Conservation (phyloP, 1,284 basidiomycete genomes). For the Fomes fomentarius region DNA sequence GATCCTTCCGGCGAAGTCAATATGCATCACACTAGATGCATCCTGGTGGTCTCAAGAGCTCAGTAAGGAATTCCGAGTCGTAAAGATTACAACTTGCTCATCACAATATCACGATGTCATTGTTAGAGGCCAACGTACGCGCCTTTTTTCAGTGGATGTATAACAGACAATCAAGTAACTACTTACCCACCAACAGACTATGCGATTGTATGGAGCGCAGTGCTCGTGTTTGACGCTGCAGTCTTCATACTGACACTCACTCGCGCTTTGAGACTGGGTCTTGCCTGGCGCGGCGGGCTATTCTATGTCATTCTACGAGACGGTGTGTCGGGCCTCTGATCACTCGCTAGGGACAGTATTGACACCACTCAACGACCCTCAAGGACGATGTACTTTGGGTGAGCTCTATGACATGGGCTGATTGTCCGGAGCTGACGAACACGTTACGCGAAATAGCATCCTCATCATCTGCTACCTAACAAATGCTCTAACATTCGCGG, state of each 20-base stretch:
- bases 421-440: neutral
- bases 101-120: neutral
- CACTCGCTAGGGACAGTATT: neutral
- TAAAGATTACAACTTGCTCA: too few species aligned
- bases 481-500: conserved; percentile 2
- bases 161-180: neutral
- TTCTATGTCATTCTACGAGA: conserved; percentile 1
- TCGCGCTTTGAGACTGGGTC: neutral
- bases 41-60: neutral
- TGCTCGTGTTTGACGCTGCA: neutral
- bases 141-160: neutral
- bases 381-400: neutral
- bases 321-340: neutral
- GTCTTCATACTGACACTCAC: conserved; percentile 2
- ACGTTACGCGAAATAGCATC: neutral
- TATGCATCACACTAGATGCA: neutral
- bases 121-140: neutral
- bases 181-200: neutral
- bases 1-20: neutral
- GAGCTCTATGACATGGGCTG: neutral
- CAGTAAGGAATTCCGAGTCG: neutral
- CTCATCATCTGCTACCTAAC: neutral
- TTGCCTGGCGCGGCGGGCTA: neutral
- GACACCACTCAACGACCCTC: neutral
- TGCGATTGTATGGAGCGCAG: neutral